phyloP scores from a whole-genome alignment of 805 yeast genomes.

The Lachancea cidri region DNA sequence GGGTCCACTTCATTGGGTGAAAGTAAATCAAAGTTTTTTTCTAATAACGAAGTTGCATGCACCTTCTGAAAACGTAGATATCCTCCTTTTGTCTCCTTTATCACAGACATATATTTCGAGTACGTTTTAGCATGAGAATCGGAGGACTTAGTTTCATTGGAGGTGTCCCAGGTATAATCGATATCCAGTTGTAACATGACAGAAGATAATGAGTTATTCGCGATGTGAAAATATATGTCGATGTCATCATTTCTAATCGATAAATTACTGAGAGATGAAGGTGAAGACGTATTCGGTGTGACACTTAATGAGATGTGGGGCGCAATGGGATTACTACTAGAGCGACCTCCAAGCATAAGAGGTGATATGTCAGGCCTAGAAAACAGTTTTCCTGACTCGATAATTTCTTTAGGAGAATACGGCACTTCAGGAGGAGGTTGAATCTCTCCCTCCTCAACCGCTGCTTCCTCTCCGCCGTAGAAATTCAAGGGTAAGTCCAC shows the following conservation, averaged over 20 bases:
- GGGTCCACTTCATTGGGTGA: conserved; percentile 7
- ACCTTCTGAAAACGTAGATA: conserved; percentile 30
- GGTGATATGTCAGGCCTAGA: neutral
- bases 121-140: conserved; percentile 3
- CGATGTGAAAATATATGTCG: conserved; percentile 24
- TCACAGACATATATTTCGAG: conserved; percentile 10
- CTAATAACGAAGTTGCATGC: conserved; percentile 20
- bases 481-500: conserved; percentile 13
- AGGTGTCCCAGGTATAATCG: neutral
- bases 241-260: conserved; percentile 21
- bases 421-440: neutral
- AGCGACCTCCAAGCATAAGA: neutral
- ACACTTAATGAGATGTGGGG: conserved; percentile 11
- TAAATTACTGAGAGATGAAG: conserved; percentile 13
- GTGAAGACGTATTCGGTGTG: neutral
- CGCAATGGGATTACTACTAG: neutral
- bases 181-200: conserved; percentile 6
- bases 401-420: conserved; percentile 20
- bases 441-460: neutral
- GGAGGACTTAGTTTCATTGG: neutral
- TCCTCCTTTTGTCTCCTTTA: conserved; percentile 30
- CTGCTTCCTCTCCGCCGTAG: neutral
- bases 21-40: conserved; percentile 23
- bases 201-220: conserved; percentile 14
- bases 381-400: neutral